Base-by-base conservation (phyloP, 805 yeast genomes). In the Yamadazyma takamatsuzukensis region DNA sequence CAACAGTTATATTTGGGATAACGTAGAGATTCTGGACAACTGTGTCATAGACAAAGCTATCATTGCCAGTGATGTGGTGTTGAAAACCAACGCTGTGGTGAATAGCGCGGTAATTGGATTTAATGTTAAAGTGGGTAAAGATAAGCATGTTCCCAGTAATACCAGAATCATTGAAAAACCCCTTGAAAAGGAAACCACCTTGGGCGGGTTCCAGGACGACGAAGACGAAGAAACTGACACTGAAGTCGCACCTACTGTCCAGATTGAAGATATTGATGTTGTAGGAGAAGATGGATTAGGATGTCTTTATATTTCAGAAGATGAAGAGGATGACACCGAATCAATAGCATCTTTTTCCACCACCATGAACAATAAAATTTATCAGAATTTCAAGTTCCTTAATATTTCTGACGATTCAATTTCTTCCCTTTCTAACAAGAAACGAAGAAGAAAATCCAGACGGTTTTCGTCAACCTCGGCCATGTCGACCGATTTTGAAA, bases 1-100 rank as follows among this genome's bases (percentile, higher is more conserved):
- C 29, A 80, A 85, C 49, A 79, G 95, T 13, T 89, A 84, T 52
- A 74, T 93, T 28, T 90, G 96, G 95, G 94, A 87, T 47, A 76
- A 84, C 42, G 80, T 85, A 0, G 59, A 64, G 2, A 78, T 93
- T 41, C 85, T 74, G 33, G 90, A 87, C 53, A 70, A 77, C 30
- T 68, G 75, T 15, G 57, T 52, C 1, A 58, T 90, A 10, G 66
- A 67, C 29, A 75, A 78, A 45, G 69, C 93, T 1, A 78, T 90
- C 19, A 69, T 93, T 23, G 96, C 95, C 4, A 68, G 75, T 16
- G 57, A 70, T 43, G 81, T 83, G 1, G 54, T 56, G 2, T 61
- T 93, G 34, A 78, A 78, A 11, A 39, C 61, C 3, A 66, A 69
- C 39, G 78, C 76, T 10, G 52, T 46, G 1, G 46, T 90, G 26